phyloP scores from a whole-genome alignment of 2,329 filamentous ascomycete genomes.

The Aureobasidium melanogenum region DNA sequence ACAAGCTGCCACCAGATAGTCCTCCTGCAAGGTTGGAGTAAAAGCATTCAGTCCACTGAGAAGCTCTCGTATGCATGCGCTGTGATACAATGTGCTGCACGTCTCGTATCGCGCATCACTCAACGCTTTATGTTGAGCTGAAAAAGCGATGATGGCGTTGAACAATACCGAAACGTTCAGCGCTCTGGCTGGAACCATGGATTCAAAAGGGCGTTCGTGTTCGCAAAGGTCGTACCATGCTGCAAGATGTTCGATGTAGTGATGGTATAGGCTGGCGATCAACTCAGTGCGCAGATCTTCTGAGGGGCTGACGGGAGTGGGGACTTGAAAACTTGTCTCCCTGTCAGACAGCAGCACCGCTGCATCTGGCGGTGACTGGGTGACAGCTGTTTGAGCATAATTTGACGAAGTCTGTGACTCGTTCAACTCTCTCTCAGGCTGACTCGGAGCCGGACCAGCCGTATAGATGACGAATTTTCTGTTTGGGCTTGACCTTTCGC shows the following conservation, averaged over 20 bases:
- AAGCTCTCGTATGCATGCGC: slow-evolving; percentile 17
- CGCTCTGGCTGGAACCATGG: not conserved
- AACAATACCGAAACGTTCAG: not conserved
- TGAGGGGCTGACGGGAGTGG: too few species aligned
- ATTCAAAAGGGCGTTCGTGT: not conserved
- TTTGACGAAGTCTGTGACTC: too few species aligned
- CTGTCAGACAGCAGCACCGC: too few species aligned
- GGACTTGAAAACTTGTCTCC: too few species aligned
- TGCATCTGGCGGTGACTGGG: too few species aligned
- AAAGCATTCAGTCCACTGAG: slow-evolving; percentile 29
- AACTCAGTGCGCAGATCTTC: too few species aligned
- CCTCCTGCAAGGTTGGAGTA: slow-evolving; percentile 27
- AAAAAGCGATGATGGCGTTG: slow-evolving; percentile 18
- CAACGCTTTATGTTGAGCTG: slow-evolving; percentile 32
- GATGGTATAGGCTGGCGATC: too few species aligned
- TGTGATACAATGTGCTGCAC: not conserved
- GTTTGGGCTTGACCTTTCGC: too few species aligned
- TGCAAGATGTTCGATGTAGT: slow-evolving; percentile 2
- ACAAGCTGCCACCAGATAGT: slow-evolving; percentile 39
- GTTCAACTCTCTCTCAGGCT: too few species aligned
- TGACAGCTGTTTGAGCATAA: too few species aligned
- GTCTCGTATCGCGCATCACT: slow-evolving; percentile 24
- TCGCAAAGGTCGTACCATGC: slow-evolving; percentile 10
- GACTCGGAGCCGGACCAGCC: too few species aligned
- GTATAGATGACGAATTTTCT: too few species aligned